Conservation (phyloP, 2,329 filamentous ascomycete species). For the Exophiala alcalophila region DNA sequence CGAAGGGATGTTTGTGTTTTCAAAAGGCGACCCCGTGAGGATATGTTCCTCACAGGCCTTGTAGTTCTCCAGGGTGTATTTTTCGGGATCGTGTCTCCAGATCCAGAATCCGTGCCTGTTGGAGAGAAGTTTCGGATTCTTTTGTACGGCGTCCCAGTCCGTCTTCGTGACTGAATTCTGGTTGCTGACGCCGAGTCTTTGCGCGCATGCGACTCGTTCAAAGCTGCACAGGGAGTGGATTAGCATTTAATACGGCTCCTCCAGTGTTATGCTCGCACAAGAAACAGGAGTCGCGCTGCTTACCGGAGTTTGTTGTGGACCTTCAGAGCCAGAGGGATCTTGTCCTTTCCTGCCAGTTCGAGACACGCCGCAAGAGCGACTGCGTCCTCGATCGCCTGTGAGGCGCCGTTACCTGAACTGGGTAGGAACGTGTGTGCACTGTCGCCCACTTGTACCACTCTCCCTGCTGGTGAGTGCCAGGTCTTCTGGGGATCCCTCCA, state of each 20-base stretch:
- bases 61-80: slow-evolving; percentile 13
- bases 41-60: neutral
- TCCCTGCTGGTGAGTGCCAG: slow-evolving; percentile 39
- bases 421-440: slow-evolving; percentile 52
- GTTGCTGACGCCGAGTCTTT: slow-evolving; percentile 47
- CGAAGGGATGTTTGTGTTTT: slow-evolving; percentile 46
- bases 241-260: neutral
- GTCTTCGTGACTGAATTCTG: slow-evolving; percentile 32
- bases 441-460: slow-evolving; percentile 50
- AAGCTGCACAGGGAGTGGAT: slow-evolving; percentile 1
- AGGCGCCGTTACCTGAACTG: slow-evolving; percentile 48
- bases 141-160: neutral
- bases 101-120: slow-evolving; percentile 5
- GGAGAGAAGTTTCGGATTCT: slow-evolving; percentile 2
- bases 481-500: slow-evolving; percentile 14
- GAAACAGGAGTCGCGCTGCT: slow-evolving; percentile 19
- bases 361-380: slow-evolving; percentile 47
- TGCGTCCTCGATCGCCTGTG: slow-evolving; percentile 51
- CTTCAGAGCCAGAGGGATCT: slow-evolving; percentile 52
- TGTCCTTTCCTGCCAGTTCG: slow-evolving; percentile 23
- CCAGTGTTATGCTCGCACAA: too few species aligned
- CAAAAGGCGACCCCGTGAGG: slow-evolving; percentile 40
- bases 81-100: slow-evolving; percentile 7
- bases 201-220: slow-evolving; percentile 47
- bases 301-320: slow-evolving; percentile 36